Evolutionary conservation across 768 basidiomycete genomes (phyloP), one percentile per base, ranked within the genome.

Genomic region (Tulasnella sp.): DNA sequence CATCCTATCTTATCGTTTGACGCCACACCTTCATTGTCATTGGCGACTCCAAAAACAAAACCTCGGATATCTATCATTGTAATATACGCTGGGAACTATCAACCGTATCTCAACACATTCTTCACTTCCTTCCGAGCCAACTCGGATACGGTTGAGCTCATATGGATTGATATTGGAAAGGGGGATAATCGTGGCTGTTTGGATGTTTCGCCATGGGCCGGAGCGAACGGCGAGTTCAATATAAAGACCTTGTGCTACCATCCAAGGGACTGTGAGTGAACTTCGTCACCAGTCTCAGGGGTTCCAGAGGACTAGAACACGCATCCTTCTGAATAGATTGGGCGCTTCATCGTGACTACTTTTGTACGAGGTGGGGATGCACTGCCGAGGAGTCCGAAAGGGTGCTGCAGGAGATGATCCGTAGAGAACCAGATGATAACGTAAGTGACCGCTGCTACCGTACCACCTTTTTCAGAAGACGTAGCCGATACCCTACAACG

Each of bases 301-400:
- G 7, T 38, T 15, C 34, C 34, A 15, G 24, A 24, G n/a, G 54
- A 26, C 5, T 8, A 21, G 24, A 3, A 21, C 30, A 43, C 26
- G 43, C n/a, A n/a, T 21, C 26, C 5, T 7, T 48, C 21, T 15
- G 49, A 41, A 17, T 21, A 59, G 58, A 53, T 13, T 52, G 42
- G 19, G 29, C 58, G 42, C 51, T 48, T 29, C 62, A 63, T 49
- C 38, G 30, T 24, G 58, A 63, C 52, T 63, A 29, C 52, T 48
- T 63, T 10, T 63, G 62, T 21, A 34, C 45, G 51, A 9, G 45
- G 19, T 63, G 62, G 62, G 27, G 30, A 10, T 63, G 62, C 29
- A 47, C 58, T 1, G 4, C 3, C 1, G 52, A 27, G 23, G 52
- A 55, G 21, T 30, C 50, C 51, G 34, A 43, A 26, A 11, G 4